These are phyloP conservation scores for Bisporella sp. DNA, from an alignment of 2,329 filamentous ascomycete species.

Conservation along the genomic window DNA sequence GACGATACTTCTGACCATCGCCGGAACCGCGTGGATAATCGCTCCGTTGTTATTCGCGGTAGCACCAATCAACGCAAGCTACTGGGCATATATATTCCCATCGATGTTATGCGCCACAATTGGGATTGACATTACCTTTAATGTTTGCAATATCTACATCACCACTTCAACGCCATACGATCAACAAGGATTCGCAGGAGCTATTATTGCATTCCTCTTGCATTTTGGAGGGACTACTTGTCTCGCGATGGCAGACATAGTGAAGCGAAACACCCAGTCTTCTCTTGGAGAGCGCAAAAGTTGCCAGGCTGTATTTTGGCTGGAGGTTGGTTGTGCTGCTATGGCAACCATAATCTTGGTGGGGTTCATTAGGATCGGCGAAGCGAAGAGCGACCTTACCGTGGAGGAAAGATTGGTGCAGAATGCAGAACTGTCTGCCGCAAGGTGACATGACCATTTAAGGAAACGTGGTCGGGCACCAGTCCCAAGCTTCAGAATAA, in stretches of 20 bases:
- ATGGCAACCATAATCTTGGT: slow-evolving; percentile 45
- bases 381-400: slow-evolving; percentile 49
- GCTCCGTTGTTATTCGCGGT: slow-evolving; percentile 47
- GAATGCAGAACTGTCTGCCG: no score
- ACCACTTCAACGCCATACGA: slow-evolving; percentile 61
- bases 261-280: slow-evolving; percentile 35
- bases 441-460: no score
- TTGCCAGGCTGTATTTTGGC: slow-evolving; percentile 62
- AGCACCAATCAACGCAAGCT: slow-evolving; percentile 32
- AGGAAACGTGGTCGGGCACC: no score
- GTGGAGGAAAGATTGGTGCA: slow-evolving; percentile 50
- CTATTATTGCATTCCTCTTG: slow-evolving; percentile 61
- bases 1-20: slow-evolving; percentile 43
- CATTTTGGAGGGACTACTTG: slow-evolving; percentile 68
- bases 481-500: no score
- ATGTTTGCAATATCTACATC: slow-evolving; percentile 70
- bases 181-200: slow-evolving; percentile 66
- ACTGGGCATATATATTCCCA: slow-evolving; percentile 69
- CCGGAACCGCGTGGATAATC: slow-evolving; percentile 43
- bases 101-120: slow-evolving; percentile 63
- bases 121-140: slow-evolving; percentile 72
- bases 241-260: slow-evolving; percentile 63
- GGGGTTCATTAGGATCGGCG: slow-evolving; percentile 43
- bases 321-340: slow-evolving; percentile 48
- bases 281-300: slow-evolving; percentile 40